Base-by-base conservation (phyloP, 1,139 yeast species). In the Neolecta irregularis region DNA sequence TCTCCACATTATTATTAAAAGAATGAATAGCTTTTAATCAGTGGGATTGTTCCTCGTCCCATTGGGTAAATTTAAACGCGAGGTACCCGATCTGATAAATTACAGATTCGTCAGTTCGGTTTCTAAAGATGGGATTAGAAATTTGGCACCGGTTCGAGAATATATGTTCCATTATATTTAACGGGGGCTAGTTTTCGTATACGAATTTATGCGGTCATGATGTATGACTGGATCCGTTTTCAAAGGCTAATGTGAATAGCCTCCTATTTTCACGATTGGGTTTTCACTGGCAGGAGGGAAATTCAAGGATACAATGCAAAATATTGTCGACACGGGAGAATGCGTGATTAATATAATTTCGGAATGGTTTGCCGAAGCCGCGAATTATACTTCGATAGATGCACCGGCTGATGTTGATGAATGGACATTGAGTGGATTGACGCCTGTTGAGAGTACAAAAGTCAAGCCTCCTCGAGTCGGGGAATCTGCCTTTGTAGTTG, bases 291-390 rank as follows among this genome's bases (percentile, higher is more conserved):
- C 61, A 9, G 46, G 46, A 6, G 66, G 58, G 2, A 41, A 37
- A 5, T 50, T 55, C 13, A 72, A 72, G 48, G 76, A 72, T 48
- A 61, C 76, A 5, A 55, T 60, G 34, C 46, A 46, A 8, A 72
- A 71, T 45, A 49, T 71, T 20, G 47, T 67, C 25, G 70, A 64
- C 17, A 69, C 72, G 3, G 57, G 55, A 3, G 78, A 72, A 45
- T 58, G 64, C 37, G 68, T 74, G n/a, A 62, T 72, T 46, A 72
- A 65, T 48, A 62, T 72, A 36, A 62, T 72, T 25, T 62, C 72
- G 32, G 79, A 72, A 50, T 72, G 75, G 75, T 68, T 70, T 46
- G 55, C 65, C 20, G 79, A 72, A 38, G 77, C 77, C 12, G 74
- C 76, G 9, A 70, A 72, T 47, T 63, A 52, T 43, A 53, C 68